Base-by-base conservation (phyloP, 1,284 basidiomycete genomes). In the Ceratobasidium theobromae region DNA sequence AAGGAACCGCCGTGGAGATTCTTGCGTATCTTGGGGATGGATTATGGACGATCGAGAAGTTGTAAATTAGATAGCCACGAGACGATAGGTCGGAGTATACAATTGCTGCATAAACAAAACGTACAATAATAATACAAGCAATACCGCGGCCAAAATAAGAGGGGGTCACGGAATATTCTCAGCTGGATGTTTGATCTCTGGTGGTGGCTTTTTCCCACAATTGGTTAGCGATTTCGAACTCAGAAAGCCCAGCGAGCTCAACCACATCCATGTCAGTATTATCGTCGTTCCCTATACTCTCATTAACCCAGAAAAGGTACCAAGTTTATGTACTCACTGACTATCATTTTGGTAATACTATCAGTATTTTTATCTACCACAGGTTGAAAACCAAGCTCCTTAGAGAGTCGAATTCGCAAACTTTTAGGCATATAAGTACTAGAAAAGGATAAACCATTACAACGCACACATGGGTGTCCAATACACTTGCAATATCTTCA, bases 1-100 rank as follows among this genome's bases (percentile, higher is more conserved):
- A 98, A 77, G 93, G 87, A 41, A 84, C 95, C 41, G 96, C 87
- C 0, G 92, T 98, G 23, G 95, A 98, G 77, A 89, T 91, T 28
- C 80, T 89, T 28, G 86, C 88, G 62, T 89, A 90, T 78, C 79
- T 93, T 65, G 96, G 96, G 14, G 96, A 98, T 76, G 93, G 96
- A 73, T 76, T 97, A 40, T 97, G 94, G 94, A 83, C 82, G 67
- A 71, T 91, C 62, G 83, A 88, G 75, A 83, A 84, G 71, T 75
- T 95, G 73, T 90, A 78, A 82, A 33, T 25, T 11, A 30, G 23
- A 14, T 2, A 21, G 14, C 12, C 27, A 8, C 21, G 25, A 16
- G 57, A 65, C 32, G 30, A 35, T 46, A 1, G 18, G 14, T 41
- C 5, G 14, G n/a, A 52, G n/a, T 41, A 14, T 16, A 23, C 11